Evolutionary conservation across 169 alveolate species (phyloP).

Genomic region (Prorocentrum cordatum): DNA sequence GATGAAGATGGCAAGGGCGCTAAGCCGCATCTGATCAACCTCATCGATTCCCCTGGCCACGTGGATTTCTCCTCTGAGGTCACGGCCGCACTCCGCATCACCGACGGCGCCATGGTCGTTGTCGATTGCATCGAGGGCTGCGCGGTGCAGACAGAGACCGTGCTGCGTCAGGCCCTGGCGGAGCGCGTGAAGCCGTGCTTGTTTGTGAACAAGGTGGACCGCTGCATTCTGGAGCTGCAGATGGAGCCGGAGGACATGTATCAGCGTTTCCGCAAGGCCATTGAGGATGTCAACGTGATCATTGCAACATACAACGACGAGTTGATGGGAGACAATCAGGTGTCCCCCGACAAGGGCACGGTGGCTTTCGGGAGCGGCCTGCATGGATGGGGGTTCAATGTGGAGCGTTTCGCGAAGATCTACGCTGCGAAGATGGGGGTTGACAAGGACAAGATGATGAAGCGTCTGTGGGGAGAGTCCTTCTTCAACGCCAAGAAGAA

Average conservation of each 20-base stretch:
- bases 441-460: constrained; percentile 88
- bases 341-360: not conserved
- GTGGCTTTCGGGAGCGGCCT: not conserved
- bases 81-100: constrained; percentile 90
- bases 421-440: constrained; percentile 90
- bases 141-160: constrained; percentile 92
- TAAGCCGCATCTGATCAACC: constrained; percentile 13
- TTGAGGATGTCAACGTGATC: not conserved
- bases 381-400: constrained; percentile 54
- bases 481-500: constrained; percentile 90
- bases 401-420: constrained; percentile 84
- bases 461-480: constrained; percentile 96
- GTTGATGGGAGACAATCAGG: not conserved
- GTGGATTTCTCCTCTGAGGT: constrained; percentile 98
- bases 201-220: constrained; percentile 18
- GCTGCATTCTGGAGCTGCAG: not conserved
- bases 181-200: constrained; percentile 76
- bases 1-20: constrained; percentile 79
- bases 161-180: constrained; percentile 90
- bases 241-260: not conserved
- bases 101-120: constrained; percentile 93
- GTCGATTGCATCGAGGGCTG: constrained; percentile 96
- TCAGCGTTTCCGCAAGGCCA: not conserved
- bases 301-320: not conserved
- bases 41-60: constrained; percentile 99